These are phyloP conservation scores for Cadophora malorum DNA, from an alignment of 2,329 filamentous ascomycete species.

Conservation along the genomic window DNA sequence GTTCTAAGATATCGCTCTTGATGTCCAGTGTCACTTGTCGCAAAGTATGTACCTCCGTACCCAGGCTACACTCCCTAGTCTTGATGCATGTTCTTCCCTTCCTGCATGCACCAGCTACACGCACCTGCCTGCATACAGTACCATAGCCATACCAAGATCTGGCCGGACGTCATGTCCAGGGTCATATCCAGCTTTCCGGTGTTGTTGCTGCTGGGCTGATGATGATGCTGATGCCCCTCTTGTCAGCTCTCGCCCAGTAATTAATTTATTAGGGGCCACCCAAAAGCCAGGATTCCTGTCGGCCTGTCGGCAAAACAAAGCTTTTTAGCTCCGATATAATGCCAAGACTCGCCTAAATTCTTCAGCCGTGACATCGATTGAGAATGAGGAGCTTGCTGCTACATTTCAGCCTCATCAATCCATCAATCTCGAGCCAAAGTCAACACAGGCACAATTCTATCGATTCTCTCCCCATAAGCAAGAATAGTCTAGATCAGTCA, in stretches of 20 bases:
- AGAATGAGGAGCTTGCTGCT: background rate
- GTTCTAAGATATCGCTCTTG: background rate
- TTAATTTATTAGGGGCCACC: too few species aligned
- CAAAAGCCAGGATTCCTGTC: background rate
- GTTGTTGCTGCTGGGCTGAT: conserved; percentile 1
- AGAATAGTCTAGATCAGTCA: conserved; percentile 47
- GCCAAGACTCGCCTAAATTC: conserved; percentile 23
- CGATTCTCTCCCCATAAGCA: background rate
- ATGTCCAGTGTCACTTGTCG: background rate
- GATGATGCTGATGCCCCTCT: background rate
- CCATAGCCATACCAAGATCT: background rate
- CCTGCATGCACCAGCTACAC: conserved; percentile 6
- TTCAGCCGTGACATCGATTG: conserved; percentile 10
- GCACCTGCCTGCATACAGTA: background rate
- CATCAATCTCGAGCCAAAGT: conserved; percentile 6
- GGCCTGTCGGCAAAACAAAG: conserved; percentile 24
- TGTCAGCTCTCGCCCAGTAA: background rate
- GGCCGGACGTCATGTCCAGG: background rate
- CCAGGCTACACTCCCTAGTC: background rate
- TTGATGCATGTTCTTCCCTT: background rate
- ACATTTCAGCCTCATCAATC: conserved; percentile 14
- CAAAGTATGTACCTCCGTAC: background rate
- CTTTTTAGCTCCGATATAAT: conserved; percentile 17
- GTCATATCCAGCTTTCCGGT: conserved; percentile 2
- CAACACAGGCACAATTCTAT: background rate